Evolutionary conservation across 768 basidiomycete species (phyloP), one percentile per base, ranked within the genome.

Genomic region (Mycena vitilis): DNA sequence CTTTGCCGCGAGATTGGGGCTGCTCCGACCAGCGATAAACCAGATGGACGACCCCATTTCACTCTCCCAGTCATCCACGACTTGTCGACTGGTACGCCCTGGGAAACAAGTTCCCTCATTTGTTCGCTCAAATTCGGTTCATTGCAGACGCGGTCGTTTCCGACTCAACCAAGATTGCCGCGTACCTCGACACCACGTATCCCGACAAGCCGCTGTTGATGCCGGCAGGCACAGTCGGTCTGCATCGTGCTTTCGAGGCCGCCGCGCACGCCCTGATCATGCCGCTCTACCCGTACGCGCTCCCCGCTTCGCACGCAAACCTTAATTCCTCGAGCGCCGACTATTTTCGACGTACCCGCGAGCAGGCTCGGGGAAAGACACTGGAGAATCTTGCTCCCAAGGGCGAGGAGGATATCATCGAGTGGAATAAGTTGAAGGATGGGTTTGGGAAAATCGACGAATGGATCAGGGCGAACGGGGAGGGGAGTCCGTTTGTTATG

Each of bases 1-100:
- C 7, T 40, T 2, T 40, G 40, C 40, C 40, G 40, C 40, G 15
- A 40, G 15, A 40, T 40, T 40, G 40, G 40, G 15, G 40, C 40
- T 0, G 52, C 49, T 4, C 75, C 79, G 15, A 79, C 77, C 2
- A 38, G 36, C 34, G 71, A 48, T 34, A 73, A 71, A 20, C 56
- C 65, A 1, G 75, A 78, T 38, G 78, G 78, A 10, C 25, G 45
- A 25, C 74, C 64, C 13, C 51, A 65, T 38, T 80, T 81, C 70
- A 83, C 80, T 15, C 74, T 84, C 1, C 84, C 85, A 2, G 69
- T 79, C 37, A 82, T 85, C 78, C 40, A 82, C 59, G 85, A 87
- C 71, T 79, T 76, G 0, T 71, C 72, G 53, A 84, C 83, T 12
- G 75, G 68, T 52, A 23, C 30, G 30, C 30, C 30, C 30, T 30